Evolutionary conservation across 2,329 filamentous ascomycete species (phyloP).

Genomic region (Aureobasidium musti): DNA sequence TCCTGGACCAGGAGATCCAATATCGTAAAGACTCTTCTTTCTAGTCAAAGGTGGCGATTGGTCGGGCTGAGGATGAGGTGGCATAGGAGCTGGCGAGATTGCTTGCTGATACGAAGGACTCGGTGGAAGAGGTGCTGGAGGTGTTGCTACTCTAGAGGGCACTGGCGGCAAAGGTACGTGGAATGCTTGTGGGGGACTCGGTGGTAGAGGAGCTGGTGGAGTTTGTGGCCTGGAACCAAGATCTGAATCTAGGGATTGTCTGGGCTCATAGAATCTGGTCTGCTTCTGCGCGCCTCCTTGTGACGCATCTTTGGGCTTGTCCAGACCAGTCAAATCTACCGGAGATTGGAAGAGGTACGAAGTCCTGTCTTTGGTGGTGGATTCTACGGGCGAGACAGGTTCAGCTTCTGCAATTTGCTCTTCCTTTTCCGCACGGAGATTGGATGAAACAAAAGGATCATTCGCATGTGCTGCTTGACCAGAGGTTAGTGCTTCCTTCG

Average conservation of each 20-base stretch:
- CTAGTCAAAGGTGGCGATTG: not conserved
- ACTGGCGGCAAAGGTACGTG: not conserved
- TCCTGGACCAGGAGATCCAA: constrained; percentile 43
- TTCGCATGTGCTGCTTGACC: not conserved
- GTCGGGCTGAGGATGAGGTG: not conserved
- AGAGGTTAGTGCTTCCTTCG: not conserved
- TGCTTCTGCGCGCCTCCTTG: not conserved
- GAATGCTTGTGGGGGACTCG: not conserved
- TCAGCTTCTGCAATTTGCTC: not conserved
- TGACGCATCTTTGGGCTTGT: not conserved
- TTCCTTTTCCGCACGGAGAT: not conserved
- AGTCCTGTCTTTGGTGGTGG: constrained; percentile 50
- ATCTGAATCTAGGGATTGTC: not conserved
- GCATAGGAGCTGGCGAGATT: not conserved
- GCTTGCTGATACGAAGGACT: not conserved
- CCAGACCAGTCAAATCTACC: constrained; percentile 35
- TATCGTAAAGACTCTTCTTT: constrained; percentile 44
- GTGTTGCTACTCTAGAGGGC: not conserved
- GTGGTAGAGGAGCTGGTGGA: not conserved
- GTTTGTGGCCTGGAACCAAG: not conserved
- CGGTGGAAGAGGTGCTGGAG: constrained; percentile 18
- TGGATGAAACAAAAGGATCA: not conserved
- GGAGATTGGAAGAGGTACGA: constrained; percentile 51
- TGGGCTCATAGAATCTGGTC: not conserved
- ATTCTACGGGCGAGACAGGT: constrained; percentile 45